Evolutionary conservation across 768 basidiomycete genomes (phyloP), one percentile per base, ranked within the genome.

Genomic region (Rhodotorula toruloides): DNA sequence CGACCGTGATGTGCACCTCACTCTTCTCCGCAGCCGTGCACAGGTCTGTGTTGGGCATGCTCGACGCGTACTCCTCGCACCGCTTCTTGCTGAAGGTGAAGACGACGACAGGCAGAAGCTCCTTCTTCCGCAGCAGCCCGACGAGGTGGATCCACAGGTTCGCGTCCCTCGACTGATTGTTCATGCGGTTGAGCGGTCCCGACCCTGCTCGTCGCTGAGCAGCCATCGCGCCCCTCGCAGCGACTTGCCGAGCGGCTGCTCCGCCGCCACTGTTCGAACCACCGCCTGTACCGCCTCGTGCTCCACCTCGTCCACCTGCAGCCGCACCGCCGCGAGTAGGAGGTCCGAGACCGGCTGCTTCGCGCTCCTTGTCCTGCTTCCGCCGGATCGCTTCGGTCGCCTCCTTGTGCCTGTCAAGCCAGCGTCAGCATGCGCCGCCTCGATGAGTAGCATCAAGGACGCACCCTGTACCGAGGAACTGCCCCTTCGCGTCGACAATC

Each of bases 281-380:
- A 21, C 36, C 42, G 48, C 65, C 59, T 21, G 59, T 70, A 63
- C 77, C 74, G 9, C 86, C 84, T 59, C 79, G 79, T 72, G 79
- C 29, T 82, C 83, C 31, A 80, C 77, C 61, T 68, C 76, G 13
- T 29, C 71, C 74, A 54, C 36, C 75, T 59, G 69, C 72, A 2
- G 76, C n/a, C 12, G 50, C 76, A 16, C 75, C 70, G 10, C 73
- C 71, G 2, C 75, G 34, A 78, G 77, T 34, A 0, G 92, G 85
- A 10, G 91, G 91, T 12, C 87, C 85, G 40, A 97, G 78, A 1
- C 96, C 96, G 3, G 91, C 91, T 0, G 92, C 92, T 79, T 98
- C 92, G 55, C 96, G 84, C 77, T 98, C 94, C 77, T 97, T 98
- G 76, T 98, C 96, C 77, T 99, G 96, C 79, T 98, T 99, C 43